Evolutionary conservation across 2,329 filamentous ascomycete species (phyloP), one percentile per base, ranked within the genome.

Genomic region (Myriosclerotinia duriaeana): DNA sequence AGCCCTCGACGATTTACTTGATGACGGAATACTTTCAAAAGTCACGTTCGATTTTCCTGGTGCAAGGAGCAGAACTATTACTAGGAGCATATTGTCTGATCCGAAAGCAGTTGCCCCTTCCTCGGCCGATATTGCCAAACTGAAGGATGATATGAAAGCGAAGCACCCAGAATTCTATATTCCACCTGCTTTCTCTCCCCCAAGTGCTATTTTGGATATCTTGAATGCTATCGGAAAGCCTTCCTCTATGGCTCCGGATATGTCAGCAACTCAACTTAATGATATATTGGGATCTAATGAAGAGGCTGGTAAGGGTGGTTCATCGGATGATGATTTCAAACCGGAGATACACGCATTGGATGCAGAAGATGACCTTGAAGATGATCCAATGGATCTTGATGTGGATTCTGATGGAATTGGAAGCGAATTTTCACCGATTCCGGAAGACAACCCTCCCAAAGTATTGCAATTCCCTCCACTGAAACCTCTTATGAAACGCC

Each of bases 161-260:
- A 58, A 58, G 5, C 64, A 71, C 53, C 74, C 75, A n/a, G 62
- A 64, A 17, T 69, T 66, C 58, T 75, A 76, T 66, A 58, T 75
- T 30, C 75, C 75, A 20, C 59, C 68, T 8, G 54, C 66, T n/a
- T 71, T 74, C 65, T 62, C 68, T n/a, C 72, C 74, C 53, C 66
- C 71, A 17, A 67, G 67, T 26, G 55, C 44, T 2, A 62, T 74
- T 38, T 63, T 73, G 5, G 54, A 62, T 6, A 70, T 64, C 58
- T 54, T 76, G 50, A 61, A 52, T 30, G 30, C 58, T n/a, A 54
- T 66, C 17, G 64, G 64, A 53, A 66, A 66, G 30, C 64, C 26
- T 36, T 40, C 64, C 3, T 34, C 58, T 26, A 1, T 61, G n/a
- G 36, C 46, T 1, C 46, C 36, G 3, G 56, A 44, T 36, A n/a